phyloP scores from a whole-genome alignment of 805 yeast species.

The Kodamaea fukazawae region DNA sequence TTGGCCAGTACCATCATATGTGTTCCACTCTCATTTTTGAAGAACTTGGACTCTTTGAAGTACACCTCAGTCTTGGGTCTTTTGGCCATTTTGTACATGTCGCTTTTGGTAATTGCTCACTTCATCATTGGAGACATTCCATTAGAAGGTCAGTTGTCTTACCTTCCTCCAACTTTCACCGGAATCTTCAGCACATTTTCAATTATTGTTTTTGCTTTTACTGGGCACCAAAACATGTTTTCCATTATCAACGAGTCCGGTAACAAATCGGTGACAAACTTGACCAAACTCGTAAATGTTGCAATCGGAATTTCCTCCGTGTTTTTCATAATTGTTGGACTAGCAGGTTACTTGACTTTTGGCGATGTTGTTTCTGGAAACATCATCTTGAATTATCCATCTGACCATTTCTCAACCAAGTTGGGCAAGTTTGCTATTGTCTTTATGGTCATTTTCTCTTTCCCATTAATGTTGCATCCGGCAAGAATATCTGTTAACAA shows the following conservation, averaged over 20 bases:
- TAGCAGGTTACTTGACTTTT: conserved; percentile 81
- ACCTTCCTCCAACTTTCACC: conserved; percentile 40
- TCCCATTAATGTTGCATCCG: conserved; percentile 89
- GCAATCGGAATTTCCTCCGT: conserved; percentile 60
- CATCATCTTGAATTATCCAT: conserved; percentile 74
- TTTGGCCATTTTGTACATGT: conserved; percentile 74
- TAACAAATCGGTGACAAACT: conserved; percentile 47
- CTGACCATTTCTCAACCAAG: conserved; percentile 55
- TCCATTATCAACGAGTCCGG: conserved; percentile 79
- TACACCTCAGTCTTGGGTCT: conserved; percentile 84
- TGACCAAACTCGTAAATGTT: conserved; percentile 45
- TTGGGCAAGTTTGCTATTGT: conserved; percentile 81
- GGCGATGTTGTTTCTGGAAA: conserved; percentile 80
- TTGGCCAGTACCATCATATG: conserved; percentile 42
- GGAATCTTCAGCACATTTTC: conserved; percentile 71
- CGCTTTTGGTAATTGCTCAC: conserved; percentile 71
- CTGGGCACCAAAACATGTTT: conserved; percentile 95
- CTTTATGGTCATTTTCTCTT: conserved; percentile 75
- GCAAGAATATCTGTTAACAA: conserved; percentile 80
- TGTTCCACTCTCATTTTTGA: conserved; percentile 69
- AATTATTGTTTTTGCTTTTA: conserved; percentile 90
- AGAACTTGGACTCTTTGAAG: conserved; percentile 76
- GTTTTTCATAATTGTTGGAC: conserved; percentile 70
- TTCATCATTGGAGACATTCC: conserved; percentile 54
- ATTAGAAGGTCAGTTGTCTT: conserved; percentile 20